Evolutionary conservation across 495 filamentous ascomycete genomes (phyloP), one percentile per base, ranked within the genome.

Genomic region (Extremus antarcticus): DNA sequence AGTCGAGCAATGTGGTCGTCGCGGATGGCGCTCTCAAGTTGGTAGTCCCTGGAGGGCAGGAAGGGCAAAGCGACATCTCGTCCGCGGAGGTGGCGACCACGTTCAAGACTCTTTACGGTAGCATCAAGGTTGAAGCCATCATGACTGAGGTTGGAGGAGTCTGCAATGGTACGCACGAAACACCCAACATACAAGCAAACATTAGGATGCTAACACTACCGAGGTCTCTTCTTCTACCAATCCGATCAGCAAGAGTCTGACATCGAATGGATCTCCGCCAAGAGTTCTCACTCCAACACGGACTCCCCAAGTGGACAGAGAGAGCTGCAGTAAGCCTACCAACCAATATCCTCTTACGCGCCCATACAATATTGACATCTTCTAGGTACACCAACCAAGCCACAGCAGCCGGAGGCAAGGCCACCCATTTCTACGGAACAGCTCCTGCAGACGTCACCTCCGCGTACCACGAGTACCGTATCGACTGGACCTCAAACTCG

Each of bases 401-500:
- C 29, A 35, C 29, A 4, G 7, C 4, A 35, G 29, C 7, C 29
- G 7, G 13, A 35, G 29, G 13, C 4, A 13, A 35, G 7, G 13
- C 29, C 29, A 35, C 13, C 7, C 4, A 35, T 4, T n/a, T n/a
- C n/a, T 35, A 35, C 29, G 29, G 29, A 4, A 7, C 29, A 4
- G 29, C 29, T 35, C 29, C 29, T 7, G 4, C 29, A 4, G 29
- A 35, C 29, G 13, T 35, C 29, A 35, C 29, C 29, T 35, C 29
- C 29, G 29, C 29, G 7, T 7, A 7, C 29, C 62, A 64, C 29
- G 63, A 65, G 20, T 65, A 65, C 41, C 50, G 63, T 4, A 38
- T 62, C 13, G 63, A 65, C 22, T 65, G 63, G 63, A 24, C 55
- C 20, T 20, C 29, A 1, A 58, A 40, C 15, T 40, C 38, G 13